phyloP scores from a whole-genome alignment of 1,284 basidiomycete genomes.

The Coniophora puteana region DNA sequence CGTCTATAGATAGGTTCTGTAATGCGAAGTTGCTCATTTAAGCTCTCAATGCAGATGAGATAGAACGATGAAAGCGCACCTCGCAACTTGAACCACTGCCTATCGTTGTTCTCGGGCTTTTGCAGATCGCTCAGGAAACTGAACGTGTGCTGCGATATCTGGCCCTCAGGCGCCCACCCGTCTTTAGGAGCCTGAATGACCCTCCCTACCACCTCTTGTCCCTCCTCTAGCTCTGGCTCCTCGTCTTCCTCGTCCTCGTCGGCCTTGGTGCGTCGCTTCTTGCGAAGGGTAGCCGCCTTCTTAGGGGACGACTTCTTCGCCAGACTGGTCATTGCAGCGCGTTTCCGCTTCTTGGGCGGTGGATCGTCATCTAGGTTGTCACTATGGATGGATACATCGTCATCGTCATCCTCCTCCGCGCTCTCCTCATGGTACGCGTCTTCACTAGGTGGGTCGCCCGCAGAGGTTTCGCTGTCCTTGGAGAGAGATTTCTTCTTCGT shows the following conservation, averaged over 20 bases:
- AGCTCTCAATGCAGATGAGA: not conserved
- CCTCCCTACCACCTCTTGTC: constrained; percentile 65
- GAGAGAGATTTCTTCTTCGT: too few species aligned
- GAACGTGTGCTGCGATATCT: constrained; percentile 82
- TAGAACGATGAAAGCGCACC: not conserved
- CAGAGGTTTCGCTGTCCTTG: too few species aligned
- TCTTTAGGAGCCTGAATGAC: constrained; percentile 76
- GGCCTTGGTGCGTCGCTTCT: constrained; percentile 24
- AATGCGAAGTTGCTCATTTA: not conserved
- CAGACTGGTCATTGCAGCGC: constrained; percentile 12
- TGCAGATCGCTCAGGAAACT: constrained; percentile 71
- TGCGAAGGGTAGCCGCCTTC: constrained; percentile 16
- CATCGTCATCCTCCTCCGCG: too few species aligned
- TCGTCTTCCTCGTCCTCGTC: constrained; percentile 32
- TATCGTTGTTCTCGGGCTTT: constrained; percentile 79
- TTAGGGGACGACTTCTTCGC: constrained; percentile 5
- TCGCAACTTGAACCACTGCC: constrained; percentile 63
- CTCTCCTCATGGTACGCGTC: too few species aligned
- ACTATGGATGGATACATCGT: constrained; percentile 23
- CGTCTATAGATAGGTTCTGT: constrained; percentile 78
- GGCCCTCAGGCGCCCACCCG: constrained; percentile 79
- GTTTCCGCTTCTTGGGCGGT: constrained; percentile 33
- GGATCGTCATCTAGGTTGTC: constrained; percentile 31
- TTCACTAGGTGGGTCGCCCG: too few species aligned
- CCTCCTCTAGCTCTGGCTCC: constrained; percentile 54